Conservation (phyloP, 129 eudicot species). For the Logfia minima region DNA sequence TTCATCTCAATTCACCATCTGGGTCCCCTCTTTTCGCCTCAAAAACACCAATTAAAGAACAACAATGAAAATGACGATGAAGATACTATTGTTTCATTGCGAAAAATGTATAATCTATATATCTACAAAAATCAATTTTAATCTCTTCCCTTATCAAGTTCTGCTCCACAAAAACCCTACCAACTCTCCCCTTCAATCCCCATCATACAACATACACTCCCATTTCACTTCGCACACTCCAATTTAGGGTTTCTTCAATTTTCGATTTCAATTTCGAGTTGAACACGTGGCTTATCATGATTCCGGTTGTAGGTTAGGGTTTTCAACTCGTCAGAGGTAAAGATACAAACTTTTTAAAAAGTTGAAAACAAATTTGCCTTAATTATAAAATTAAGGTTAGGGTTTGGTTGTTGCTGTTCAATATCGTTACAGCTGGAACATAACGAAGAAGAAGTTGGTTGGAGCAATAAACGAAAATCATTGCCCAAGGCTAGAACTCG, state of each 20-base stretch:
- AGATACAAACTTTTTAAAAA: not conserved
- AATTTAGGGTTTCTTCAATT: conserved; percentile 1
- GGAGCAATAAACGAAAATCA: conserved; percentile 45
- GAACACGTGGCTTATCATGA: conserved; percentile 18
- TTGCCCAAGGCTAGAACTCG: conserved; percentile 93
- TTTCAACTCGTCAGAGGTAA: conserved; percentile 26
- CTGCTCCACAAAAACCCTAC: conserved; percentile 61
- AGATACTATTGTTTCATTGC: conserved; percentile 51
- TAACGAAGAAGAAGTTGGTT: conserved; percentile 51
- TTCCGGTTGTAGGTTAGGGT: conserved; percentile 44
- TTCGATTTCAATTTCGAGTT: not conserved
- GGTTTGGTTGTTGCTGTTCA: conserved; percentile 50
- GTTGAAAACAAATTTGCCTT: conserved; percentile 31
- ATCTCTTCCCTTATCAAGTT: conserved; percentile 23
- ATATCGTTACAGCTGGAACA: conserved; percentile 45
- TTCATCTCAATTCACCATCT: conserved; percentile 33
- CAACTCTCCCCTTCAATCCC: conserved; percentile 29
- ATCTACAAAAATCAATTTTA: conserved; percentile 11
- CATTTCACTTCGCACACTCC: conserved; percentile 25
- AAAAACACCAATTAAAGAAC: conserved; percentile 26
- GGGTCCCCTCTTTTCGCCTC: conserved; percentile 41
- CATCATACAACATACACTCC: not conserved
- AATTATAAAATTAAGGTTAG: conserved; percentile 28
- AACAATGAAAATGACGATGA: conserved; percentile 45
- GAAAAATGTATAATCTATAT: conserved; percentile 32